phyloP scores from a whole-genome alignment of 106 monocot species.

The Amphibolis antarctica region DNA sequence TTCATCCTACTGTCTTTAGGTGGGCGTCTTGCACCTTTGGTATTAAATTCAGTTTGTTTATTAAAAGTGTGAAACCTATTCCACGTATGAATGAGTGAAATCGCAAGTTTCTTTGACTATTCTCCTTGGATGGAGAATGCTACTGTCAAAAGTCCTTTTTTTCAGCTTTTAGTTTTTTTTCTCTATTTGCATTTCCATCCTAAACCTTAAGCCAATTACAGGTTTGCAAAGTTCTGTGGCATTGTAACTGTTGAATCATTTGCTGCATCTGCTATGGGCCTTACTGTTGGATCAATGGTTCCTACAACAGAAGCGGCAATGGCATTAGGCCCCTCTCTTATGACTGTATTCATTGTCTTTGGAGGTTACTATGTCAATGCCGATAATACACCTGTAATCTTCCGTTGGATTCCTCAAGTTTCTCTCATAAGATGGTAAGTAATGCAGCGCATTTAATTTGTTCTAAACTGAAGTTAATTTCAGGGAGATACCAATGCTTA shows the following conservation, averaged over 20 bases:
- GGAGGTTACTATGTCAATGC: constrained; percentile 96
- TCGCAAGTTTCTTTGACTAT: neutral
- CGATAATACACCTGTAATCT: constrained; percentile 82
- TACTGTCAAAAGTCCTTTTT: neutral
- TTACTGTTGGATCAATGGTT: constrained; percentile 92
- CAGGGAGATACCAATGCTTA: neutral
- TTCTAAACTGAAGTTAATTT: neutral
- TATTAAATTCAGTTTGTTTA: neutral
- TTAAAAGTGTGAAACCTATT: neutral
- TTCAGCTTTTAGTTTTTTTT: neutral
- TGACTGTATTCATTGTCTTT: constrained; percentile 97
- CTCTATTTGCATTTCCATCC: neutral
- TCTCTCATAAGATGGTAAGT: constrained; percentile 95
- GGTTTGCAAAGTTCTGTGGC: constrained; percentile 86
- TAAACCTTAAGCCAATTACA: constrained; percentile 6
- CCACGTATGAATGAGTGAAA: neutral
- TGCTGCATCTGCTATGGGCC: constrained; percentile 98
- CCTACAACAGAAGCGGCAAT: constrained; percentile 97
- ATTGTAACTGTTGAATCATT: constrained; percentile 85
- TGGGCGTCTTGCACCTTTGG: constrained; percentile 12
- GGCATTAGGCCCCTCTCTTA: constrained; percentile 95
- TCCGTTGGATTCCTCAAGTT: constrained; percentile 85
- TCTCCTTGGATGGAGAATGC: neutral
- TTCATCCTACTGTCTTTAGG: constrained; percentile 80
- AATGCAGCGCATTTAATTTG: neutral